phyloP scores from a whole-genome alignment of 768 basidiomycete genomes.

The Suillus spraguei region DNA sequence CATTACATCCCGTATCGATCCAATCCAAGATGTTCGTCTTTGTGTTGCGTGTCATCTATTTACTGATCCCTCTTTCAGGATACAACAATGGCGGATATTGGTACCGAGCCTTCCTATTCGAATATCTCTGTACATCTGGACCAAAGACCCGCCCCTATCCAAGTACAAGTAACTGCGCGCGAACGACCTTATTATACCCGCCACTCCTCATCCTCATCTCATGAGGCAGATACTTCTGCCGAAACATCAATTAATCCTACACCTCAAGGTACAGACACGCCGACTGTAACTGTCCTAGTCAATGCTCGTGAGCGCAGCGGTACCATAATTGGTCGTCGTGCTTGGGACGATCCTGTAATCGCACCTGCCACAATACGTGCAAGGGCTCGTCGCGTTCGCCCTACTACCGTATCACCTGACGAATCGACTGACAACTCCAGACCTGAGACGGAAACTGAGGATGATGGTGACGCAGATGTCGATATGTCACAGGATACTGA shows the following conservation, averaged over 20 bases:
- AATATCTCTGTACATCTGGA: slow-evolving; percentile 29
- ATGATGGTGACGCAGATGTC: slow-evolving; percentile 61
- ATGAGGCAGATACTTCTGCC: slow-evolving; percentile 62
- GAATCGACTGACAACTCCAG: slow-evolving; percentile 54
- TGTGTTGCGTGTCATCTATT: neutral
- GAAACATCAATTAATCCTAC: slow-evolving; percentile 64
- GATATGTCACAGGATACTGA: slow-evolving; percentile 47
- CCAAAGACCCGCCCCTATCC: slow-evolving; percentile 20
- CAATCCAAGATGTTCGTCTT: slow-evolving; percentile 25
- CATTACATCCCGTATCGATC: slow-evolving; percentile 12
- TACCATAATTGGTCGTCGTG: slow-evolving; percentile 67
- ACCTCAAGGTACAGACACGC: slow-evolving; percentile 59
- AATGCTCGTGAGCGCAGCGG: slow-evolving; percentile 71
- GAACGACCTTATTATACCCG: slow-evolving; percentile 22
- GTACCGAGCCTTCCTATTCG: slow-evolving; percentile 17
- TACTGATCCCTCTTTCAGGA: slow-evolving; percentile 28
- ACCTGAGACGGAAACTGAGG: slow-evolving; percentile 78
- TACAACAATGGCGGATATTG: slow-evolving; percentile 34
- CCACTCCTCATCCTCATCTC: slow-evolving; percentile 26
- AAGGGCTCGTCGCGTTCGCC: slow-evolving; percentile 34
- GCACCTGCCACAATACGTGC: slow-evolving; percentile 28
- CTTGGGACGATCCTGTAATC: slow-evolving; percentile 50
- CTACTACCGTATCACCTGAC: slow-evolving; percentile 41
- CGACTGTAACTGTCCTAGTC: slow-evolving; percentile 62
- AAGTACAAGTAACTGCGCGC: slow-evolving; percentile 23